Evolutionary conservation across 2,329 filamentous ascomycete species (phyloP).

Genomic region (Aspergillus chevalieri): DNA sequence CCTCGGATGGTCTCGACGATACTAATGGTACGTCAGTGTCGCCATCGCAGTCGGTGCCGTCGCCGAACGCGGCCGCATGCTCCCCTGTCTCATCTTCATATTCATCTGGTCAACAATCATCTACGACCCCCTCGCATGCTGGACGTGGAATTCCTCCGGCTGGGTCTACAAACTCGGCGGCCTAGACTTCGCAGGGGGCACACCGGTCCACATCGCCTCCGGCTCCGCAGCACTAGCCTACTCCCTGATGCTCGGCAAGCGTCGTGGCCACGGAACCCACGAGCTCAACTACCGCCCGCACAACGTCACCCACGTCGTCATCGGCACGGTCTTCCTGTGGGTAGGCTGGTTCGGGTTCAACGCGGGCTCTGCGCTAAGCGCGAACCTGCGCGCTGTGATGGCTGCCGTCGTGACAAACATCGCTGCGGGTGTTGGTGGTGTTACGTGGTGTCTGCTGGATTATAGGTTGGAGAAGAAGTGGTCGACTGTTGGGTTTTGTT

Average conservation of each 20-base stretch:
- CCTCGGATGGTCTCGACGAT: slow-evolving; percentile 17
- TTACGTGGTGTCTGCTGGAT: slow-evolving; percentile 85
- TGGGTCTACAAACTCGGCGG: slow-evolving; percentile 77
- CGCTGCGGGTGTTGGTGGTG: slow-evolving; percentile 73
- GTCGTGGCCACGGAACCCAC: slow-evolving; percentile 75
- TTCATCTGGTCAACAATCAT: slow-evolving; percentile 86
- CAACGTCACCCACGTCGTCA: slow-evolving; percentile 87
- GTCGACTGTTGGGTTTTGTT: slow-evolving; percentile 91
- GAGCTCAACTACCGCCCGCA: slow-evolving; percentile 88
- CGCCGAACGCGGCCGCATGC: slow-evolving; percentile 79
- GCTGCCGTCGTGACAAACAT: slow-evolving; percentile 81
- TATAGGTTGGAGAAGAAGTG: slow-evolving; percentile 86
- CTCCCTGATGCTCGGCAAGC: slow-evolving; percentile 84
- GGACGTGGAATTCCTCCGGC: slow-evolving; percentile 82
- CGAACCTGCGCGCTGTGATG: slow-evolving; percentile 80
- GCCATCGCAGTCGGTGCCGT: slow-evolving; percentile 79
- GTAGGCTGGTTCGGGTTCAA: slow-evolving; percentile 97
- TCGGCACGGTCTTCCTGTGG: slow-evolving; percentile 91
- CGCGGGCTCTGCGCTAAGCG: slow-evolving; percentile 71
- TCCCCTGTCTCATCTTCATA: slow-evolving; percentile 86
- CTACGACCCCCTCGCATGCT: slow-evolving; percentile 90
- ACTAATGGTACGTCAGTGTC: slow-evolving; percentile 47
- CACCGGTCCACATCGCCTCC: slow-evolving; percentile 81
- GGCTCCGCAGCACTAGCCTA: slow-evolving; percentile 80
- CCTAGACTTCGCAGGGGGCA: slow-evolving; percentile 83